Evolutionary conservation across 805 yeast genomes (phyloP), one percentile per base, ranked within the genome.

Genomic region (Candida michaelii): DNA sequence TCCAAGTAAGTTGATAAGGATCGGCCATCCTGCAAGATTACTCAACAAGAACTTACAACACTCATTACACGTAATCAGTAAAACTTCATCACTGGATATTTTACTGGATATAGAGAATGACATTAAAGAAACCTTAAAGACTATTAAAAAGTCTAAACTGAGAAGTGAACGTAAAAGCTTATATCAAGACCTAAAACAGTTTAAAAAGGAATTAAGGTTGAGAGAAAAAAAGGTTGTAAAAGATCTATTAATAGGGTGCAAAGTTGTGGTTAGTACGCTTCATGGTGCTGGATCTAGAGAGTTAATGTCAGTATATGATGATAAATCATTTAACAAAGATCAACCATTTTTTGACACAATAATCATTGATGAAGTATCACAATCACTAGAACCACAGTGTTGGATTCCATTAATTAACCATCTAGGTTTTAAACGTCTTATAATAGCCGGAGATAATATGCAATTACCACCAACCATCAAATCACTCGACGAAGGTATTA

Each of bases 281-380:
- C 98, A 91, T 62, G 96, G 97, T 0, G 78, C 96, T 0, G 89
- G 95, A 8, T 72, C 89, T 0, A 69, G 81, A 52, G 89, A 85
- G 37, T 62, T 89, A 8, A 69, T 76, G n/a, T 70, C 77, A 3
- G 63, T 81, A 31, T 76, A 78, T 52, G 66, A 62, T 30, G 66
- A 62, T 27, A 54, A 49, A 14, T 35, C 41, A 1, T 46, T 45
- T 2, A 42, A 45, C 6, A 34, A 29, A 6, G 63, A 59, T 2
- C 58, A 60, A 19, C 66, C 71, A 3, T 56, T 81, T 10, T 88
- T 91, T 55, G 88, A 87, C 49, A 80, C 95, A 0, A 70, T 91
- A 24, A 85, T 93, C 10, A 90, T 91, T 27, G 99, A 91, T 63
- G 99, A 91, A 62, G 97, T 91, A 0, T 89, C 97, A 0, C 99